phyloP scores from a whole-genome alignment of 2,329 filamentous ascomycete genomes.

The Nigrospora osmanthi region DNA sequence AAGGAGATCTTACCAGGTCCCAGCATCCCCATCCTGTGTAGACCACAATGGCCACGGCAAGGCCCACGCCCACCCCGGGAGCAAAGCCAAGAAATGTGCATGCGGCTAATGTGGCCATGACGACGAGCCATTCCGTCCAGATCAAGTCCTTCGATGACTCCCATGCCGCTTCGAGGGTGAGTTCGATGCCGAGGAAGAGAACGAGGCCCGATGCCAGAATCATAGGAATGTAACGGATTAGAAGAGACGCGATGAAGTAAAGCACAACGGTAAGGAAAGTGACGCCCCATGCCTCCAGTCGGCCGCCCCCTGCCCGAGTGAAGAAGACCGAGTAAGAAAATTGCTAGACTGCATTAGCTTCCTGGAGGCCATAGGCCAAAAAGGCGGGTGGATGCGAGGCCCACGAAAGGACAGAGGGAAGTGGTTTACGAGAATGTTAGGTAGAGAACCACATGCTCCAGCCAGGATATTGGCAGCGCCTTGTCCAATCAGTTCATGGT shows the following conservation, averaged over 20 bases:
- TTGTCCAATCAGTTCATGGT: background rate
- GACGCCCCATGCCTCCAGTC: background rate
- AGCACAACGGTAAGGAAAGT: background rate
- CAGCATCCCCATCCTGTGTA: background rate
- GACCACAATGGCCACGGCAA: background rate
- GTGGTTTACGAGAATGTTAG: background rate
- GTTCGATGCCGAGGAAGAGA: background rate
- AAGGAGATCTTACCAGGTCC: background rate
- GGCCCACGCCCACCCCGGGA: background rate
- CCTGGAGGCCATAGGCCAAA: background rate
- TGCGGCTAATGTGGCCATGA: background rate
- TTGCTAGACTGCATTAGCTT: background rate
- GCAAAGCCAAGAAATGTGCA: background rate
- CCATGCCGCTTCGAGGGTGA: background rate
- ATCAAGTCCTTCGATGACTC: background rate
- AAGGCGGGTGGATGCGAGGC: background rate
- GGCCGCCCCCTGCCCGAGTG: background rate
- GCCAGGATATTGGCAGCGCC: background rate
- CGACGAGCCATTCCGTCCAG: background rate
- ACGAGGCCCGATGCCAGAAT: background rate
- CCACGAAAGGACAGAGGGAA: background rate
- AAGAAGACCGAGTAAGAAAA: background rate
- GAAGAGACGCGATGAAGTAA: background rate
- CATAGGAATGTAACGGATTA: background rate
- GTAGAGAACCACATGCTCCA: background rate